Conservation (phyloP, 148 eudicot species). For the Selenicereus undatus region DNA sequence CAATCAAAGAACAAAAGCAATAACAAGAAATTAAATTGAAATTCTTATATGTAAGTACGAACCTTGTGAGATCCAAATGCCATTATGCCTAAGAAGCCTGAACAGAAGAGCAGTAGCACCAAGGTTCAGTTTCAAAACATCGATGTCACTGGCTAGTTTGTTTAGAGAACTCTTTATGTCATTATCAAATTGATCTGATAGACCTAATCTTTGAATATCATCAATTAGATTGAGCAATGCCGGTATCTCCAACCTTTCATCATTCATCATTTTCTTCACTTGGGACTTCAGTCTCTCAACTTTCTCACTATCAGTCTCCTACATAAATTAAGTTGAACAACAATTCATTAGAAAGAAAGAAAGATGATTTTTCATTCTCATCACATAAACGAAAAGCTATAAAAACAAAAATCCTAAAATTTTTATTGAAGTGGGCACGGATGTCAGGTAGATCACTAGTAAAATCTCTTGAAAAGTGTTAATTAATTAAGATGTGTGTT, state of each 20-base stretch:
- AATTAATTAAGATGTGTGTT: too few relatives aligned
- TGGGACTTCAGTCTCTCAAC: conserved; percentile 14
- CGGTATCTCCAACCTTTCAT: conserved; percentile 4
- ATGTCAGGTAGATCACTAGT: too few relatives aligned
- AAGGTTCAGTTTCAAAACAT: background rate
- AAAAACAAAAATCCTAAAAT: too few relatives aligned
- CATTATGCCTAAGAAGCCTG: conserved; percentile 27
- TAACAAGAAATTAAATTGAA: too few relatives aligned
- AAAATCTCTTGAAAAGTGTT: too few relatives aligned
- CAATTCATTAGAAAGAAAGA: too few relatives aligned
- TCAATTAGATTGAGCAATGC: conserved; percentile 25
- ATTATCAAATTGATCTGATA: conserved; percentile 24
- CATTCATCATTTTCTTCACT: conserved; percentile 18
- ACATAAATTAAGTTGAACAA: background rate
- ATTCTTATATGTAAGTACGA: too few relatives aligned
- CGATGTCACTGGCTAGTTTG: background rate
- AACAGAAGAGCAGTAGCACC: conserved; percentile 23
- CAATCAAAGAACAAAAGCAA: too few relatives aligned
- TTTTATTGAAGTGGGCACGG: too few relatives aligned
- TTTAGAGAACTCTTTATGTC: conserved; percentile 17
- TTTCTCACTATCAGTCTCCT: conserved; percentile 11
- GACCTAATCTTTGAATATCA: conserved; percentile 32
- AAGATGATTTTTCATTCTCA: too few relatives aligned
- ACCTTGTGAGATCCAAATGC: conserved; percentile 22
- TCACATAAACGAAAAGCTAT: too few relatives aligned